A percentile compares a stretch with the other conserved stretches of the same genome.
phyloP scores from a whole-genome alignment of 2,329 filamentous ascomycete species.

The Alternaria ventricosa region DNA sequence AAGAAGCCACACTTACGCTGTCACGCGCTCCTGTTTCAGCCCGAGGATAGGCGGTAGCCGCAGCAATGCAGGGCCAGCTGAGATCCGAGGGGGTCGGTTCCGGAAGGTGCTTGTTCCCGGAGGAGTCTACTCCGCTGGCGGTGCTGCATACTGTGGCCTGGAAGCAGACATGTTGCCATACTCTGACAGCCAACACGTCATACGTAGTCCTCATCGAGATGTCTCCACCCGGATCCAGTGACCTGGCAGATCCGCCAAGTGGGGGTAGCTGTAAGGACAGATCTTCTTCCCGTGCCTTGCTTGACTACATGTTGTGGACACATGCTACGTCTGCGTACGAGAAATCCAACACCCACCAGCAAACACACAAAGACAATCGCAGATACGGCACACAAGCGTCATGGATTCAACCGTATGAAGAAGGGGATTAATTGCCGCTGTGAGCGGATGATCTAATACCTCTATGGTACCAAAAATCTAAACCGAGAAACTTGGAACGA shows the following conservation, averaged over 20 bases:
- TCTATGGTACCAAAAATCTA: conserved; percentile 23
- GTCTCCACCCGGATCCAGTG: not conserved
- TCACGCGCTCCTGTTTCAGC: conserved; percentile 14
- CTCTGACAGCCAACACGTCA: not conserved
- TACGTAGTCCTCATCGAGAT: not conserved
- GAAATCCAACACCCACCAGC: not conserved
- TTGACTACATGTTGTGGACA: not conserved
- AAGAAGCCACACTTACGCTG: conserved; percentile 6
- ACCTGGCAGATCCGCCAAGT: not conserved
- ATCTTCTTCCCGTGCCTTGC: not conserved
- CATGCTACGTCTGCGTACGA: not conserved
- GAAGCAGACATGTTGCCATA: not conserved
- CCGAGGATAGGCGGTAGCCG: conserved; percentile 2
- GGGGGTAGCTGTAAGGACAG: conserved; percentile 4
- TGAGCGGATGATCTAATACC: conserved; percentile 28
- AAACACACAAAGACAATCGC: conserved; percentile 1
- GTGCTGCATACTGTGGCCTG: not conserved
- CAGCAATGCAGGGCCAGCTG: not conserved
- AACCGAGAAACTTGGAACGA: conserved; percentile 10
- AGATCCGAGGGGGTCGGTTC: not conserved
- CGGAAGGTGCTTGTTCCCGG: not conserved
- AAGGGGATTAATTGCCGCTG: conserved; percentile 25
- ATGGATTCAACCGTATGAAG: not conserved
- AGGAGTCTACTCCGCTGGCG: not conserved
- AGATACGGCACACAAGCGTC: conserved; percentile 8